Evolutionary conservation across 345 rosid genomes (phyloP), one percentile per base, ranked within the genome.

Genomic region (Dovyalis caffra): DNA sequence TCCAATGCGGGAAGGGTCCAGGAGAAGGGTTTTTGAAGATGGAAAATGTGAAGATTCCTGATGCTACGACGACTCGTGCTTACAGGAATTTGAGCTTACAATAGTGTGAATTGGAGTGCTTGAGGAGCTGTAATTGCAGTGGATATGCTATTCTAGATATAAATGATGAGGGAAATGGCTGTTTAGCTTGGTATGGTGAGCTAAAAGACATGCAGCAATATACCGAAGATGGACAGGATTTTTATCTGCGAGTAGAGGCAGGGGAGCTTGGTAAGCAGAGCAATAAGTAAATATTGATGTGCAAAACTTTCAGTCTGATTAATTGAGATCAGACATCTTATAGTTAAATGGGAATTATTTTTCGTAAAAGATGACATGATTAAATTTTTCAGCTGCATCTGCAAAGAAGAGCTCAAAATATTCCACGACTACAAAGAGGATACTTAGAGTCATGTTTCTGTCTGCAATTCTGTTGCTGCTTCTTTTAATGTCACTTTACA

Each of bases 131-230:
- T 58, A 81, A 91, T 14, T 93, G 94, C 71, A 72, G 72, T 1
- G 95, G 88, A 70, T 90, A 85, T 74, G 81, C 91, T 2, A 77
- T 78, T n/a, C 87, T 91, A 28, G 79, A 66, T 40, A 38, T 78
- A n/a, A 85, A 79, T n/a, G 75, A 34, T 8, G 69, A 76, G 11
- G 90, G 86, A 68, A 62, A 8, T 9, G 94, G 94, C 5, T 90
- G 95, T 74, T 77, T 90, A 76, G 83, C 77, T 0, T 90, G 93
- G 90, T 81, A 84, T 5, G 88, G 87, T 0, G 76, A 79, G 64
- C 74, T 90, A 74, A 47, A 81, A 33, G 94, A 89, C 76, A 76
- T 82, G 2, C 78, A 84, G 37, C 83, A 80, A 2, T 88, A 69
- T 32, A 3, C 83, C 14, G 47, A 43, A 1, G 81, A 71, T 0